A percentile compares a stretch with the other conserved stretches of the same genome.
These are phyloP conservation scores for Juncus inflexus DNA, from an alignment of 176 grass and related monocot genomes.

Conservation along the genomic window DNA sequence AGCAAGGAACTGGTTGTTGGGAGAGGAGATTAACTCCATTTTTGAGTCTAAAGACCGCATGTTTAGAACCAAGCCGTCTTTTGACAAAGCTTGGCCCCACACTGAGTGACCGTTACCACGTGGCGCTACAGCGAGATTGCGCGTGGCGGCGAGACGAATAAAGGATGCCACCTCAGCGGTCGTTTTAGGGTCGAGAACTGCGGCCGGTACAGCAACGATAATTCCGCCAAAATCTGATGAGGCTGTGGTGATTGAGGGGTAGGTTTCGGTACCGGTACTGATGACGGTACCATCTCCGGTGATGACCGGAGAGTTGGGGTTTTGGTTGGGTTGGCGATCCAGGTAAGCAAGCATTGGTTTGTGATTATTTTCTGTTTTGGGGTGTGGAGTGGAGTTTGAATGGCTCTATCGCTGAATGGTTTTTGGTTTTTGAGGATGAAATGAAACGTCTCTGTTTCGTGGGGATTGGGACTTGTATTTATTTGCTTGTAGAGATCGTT, in stretches of 20 bases:
- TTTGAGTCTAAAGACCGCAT: conserved; percentile 56
- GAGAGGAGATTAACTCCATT: conserved; percentile 23
- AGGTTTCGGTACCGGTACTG: not conserved
- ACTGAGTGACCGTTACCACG: conserved; percentile 97
- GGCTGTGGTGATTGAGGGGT: conserved; percentile 30
- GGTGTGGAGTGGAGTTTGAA: no score
- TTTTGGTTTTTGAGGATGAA: no score
- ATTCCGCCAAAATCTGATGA: conserved; percentile 75
- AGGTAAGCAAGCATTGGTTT: conserved; percentile 23
- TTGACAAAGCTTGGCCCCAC: conserved; percentile 59
- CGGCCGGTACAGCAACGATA: conserved; percentile 33
- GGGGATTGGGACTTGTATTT: no score
- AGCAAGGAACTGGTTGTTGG: conserved; percentile 18
- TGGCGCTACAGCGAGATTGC: conserved; percentile 54
- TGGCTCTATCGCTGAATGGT: no score
- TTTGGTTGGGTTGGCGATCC: conserved; percentile 21
- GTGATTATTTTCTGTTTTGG: not conserved
- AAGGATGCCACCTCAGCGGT: conserved; percentile 50
- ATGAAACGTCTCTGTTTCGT: no score
- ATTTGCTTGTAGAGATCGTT: no score
- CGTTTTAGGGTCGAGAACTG: conserved; percentile 50
- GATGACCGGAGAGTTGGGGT: conserved; percentile 12
- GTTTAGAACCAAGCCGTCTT: conserved; percentile 74
- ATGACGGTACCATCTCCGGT: not conserved
- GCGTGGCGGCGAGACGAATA: conserved; percentile 39